Base-by-base conservation (phyloP, 768 basidiomycete genomes). In the Dentipellis fragilis region DNA sequence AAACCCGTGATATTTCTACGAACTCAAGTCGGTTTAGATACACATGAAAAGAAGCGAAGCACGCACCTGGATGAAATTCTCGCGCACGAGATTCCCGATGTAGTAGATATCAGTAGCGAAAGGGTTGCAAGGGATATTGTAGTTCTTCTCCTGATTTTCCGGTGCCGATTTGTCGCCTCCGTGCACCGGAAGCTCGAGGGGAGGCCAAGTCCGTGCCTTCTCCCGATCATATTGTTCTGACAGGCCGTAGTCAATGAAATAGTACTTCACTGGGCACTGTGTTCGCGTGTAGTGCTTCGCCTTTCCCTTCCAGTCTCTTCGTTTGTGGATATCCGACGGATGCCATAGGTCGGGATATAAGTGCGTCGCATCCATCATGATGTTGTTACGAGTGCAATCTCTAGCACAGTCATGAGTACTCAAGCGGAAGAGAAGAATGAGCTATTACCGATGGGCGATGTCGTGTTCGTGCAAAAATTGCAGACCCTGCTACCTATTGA, bases 1-100 rank as follows among this genome's bases (percentile, higher is more conserved):
- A 14, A 66, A 40, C 22, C 62, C 62, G 36, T 50, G n/a, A 39
- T 55, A 60, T 45, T 53, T 58, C 68, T 69, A 49, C n/a, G 22
- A 23, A n/a, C n/a, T n/a, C n/a, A n/a, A n/a, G n/a, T n/a, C n/a
- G n/a, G n/a, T n/a, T n/a, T 21, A 3, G 54, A 52, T 8, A 29
- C 37, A 29, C 12, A 54, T 4, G 2, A 36, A n/a, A 52, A 12
- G 21, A 16, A 4, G 1, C 22, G 14, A n/a, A 49, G n/a, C 9
- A 47, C 35, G 34, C 7, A 59, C 55, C 55, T 49, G 19, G 0
- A 57, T 39, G 34, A 46, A 48, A 7, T 35, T 12, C 12, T 42
- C 10, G 4, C 47, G 37, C 14, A 59, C 47, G 3, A 56, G 11
- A 16, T 53, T 59, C 3, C 58, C 58, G 1, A 59, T n/a, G 39